phyloP scores from a whole-genome alignment of 2,329 filamentous ascomycete genomes.

The Neobulgaria alba region DNA sequence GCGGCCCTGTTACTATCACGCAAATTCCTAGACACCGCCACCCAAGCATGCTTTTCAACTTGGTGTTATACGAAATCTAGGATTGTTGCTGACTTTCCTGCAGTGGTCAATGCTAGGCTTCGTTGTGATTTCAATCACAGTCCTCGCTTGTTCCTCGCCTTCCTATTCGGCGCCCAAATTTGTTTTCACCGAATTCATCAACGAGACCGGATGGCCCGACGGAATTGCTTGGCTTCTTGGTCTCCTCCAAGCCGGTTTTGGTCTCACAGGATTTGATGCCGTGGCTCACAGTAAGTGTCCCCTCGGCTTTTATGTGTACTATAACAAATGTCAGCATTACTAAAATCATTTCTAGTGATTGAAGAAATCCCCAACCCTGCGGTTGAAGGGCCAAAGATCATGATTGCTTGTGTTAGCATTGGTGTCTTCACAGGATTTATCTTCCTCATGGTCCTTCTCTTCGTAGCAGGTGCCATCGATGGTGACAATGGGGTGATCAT shows the following conservation, averaged over 20 bases:
- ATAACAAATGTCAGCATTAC: not conserved
- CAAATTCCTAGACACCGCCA: no score
- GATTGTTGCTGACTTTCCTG: not conserved
- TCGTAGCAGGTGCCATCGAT: slow-evolving; percentile 25
- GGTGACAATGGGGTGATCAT: slow-evolving; percentile 34
- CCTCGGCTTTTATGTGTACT: not conserved
- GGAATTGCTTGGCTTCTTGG: slow-evolving; percentile 44
- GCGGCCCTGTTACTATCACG: not conserved
- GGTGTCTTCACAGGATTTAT: slow-evolving; percentile 40
- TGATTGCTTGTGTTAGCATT: slow-evolving; percentile 39
- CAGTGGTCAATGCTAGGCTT: slow-evolving; percentile 44
- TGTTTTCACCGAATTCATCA: slow-evolving; percentile 46
- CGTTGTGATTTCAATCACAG: slow-evolving; percentile 40
- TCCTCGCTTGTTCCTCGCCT: slow-evolving; percentile 41
- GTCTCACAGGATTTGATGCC: slow-evolving; percentile 38
- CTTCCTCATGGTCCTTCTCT: slow-evolving; percentile 34
- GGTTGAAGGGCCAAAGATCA: slow-evolving; percentile 40
- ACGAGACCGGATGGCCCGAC: slow-evolving; percentile 42
- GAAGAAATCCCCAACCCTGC: slow-evolving; percentile 45
- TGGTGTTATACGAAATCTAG: no score
- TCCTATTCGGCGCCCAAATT: slow-evolving; percentile 43
- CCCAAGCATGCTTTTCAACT: no score
- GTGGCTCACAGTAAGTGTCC: slow-evolving; percentile 26
- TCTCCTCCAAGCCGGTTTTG: slow-evolving; percentile 43
- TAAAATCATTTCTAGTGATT: slow-evolving; percentile 34